phyloP scores from a whole-genome alignment of 495 filamentous ascomycete genomes.

The Podospora tetraspora region DNA sequence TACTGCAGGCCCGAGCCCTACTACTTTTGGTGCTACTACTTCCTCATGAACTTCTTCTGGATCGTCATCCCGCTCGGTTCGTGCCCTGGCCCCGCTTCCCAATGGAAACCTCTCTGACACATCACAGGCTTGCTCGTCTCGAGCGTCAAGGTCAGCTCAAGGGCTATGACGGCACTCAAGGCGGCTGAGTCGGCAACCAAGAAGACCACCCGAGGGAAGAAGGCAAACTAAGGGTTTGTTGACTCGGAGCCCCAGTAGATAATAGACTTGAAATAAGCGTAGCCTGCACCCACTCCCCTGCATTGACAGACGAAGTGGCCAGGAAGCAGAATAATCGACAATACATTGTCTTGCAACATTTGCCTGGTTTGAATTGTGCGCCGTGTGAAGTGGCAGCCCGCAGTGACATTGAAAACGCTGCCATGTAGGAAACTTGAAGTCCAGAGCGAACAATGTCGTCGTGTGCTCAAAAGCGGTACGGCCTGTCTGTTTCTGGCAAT shows the following conservation, averaged over 20 bases:
- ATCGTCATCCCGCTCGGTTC: constrained; percentile 43
- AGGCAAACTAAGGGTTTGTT: background rate
- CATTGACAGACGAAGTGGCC: background rate
- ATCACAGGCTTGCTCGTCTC: background rate
- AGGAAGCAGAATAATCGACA: background rate
- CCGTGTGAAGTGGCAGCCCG: background rate
- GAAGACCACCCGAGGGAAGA: background rate
- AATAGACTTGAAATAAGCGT: background rate
- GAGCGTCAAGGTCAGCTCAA: constrained; percentile 1
- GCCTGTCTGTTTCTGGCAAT: background rate
- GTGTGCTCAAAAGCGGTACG: background rate
- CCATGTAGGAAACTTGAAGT: background rate
- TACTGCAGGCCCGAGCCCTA: constrained; percentile 50
- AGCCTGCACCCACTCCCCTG: background rate
- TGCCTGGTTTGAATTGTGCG: background rate
- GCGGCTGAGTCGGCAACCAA: background rate
- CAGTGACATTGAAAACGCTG: background rate
- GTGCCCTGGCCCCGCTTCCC: background rate
- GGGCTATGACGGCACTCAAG: background rate
- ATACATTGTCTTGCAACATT: background rate
- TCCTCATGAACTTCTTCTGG: constrained; percentile 54
- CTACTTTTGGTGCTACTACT: constrained; percentile 55
- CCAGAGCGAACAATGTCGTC: background rate
- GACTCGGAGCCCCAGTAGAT: background rate
- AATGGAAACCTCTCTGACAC: background rate